These are phyloP conservation scores for Lactarius psammicola DNA, from an alignment of 768 basidiomycete species.

Conservation along the genomic window DNA sequence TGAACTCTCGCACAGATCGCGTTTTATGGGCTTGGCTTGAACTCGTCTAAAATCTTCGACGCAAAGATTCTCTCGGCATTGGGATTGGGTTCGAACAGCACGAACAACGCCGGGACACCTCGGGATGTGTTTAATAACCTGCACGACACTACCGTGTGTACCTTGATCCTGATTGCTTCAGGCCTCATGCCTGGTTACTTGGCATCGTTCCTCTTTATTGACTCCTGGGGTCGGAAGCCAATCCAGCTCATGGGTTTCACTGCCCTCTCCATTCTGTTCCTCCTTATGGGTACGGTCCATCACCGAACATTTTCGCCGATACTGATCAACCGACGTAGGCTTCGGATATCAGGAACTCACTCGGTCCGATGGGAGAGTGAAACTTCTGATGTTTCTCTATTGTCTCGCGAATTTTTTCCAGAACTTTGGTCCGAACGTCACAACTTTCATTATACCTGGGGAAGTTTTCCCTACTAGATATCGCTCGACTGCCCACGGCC, in stretches of 20 bases:
- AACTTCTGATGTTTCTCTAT: slow-evolving; percentile 41
- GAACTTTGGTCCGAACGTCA: slow-evolving; percentile 47
- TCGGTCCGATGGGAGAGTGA: slow-evolving; percentile 31
- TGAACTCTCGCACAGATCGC: slow-evolving; percentile 52
- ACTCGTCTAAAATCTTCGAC: slow-evolving; percentile 70
- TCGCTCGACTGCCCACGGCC: slow-evolving; percentile 45
- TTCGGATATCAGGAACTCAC: slow-evolving; percentile 35
- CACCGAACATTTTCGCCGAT: background rate
- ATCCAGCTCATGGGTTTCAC: slow-evolving; percentile 79
- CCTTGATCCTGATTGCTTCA: slow-evolving; percentile 69
- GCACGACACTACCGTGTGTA: slow-evolving; percentile 65
- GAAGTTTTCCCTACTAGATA: slow-evolving; percentile 49
- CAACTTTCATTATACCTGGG: slow-evolving; percentile 45
- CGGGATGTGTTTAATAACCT: slow-evolving; percentile 49
- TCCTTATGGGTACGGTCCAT: slow-evolving; percentile 58
- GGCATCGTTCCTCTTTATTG: slow-evolving; percentile 62
- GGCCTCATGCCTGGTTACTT: slow-evolving; percentile 85
- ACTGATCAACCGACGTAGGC: slow-evolving; percentile 26
- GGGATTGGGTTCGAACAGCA: slow-evolving; percentile 56
- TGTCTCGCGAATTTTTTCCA: slow-evolving; percentile 45
- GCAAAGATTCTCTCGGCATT: slow-evolving; percentile 44
- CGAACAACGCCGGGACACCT: slow-evolving; percentile 37
- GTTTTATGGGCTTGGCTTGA: slow-evolving; percentile 87
- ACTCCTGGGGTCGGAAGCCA: slow-evolving; percentile 77
- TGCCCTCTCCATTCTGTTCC: slow-evolving; percentile 62